These are phyloP conservation scores for Eimeria acervulina DNA, from an alignment of 169 alveolate species.

Conservation along the genomic window DNA sequence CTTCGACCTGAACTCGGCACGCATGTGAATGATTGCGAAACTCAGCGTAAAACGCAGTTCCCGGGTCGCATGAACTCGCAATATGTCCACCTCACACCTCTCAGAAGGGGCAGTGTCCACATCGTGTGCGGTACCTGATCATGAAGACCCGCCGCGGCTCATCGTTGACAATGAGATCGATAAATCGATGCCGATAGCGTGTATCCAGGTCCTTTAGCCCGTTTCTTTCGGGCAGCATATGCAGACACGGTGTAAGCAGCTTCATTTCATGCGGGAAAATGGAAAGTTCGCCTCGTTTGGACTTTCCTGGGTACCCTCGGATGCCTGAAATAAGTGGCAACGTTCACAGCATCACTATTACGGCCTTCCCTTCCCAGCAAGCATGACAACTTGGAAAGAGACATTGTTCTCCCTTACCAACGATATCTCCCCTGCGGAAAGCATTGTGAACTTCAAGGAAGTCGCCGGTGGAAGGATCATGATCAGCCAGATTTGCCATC, in stretches of 20 bases:
- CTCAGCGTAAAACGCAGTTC: not conserved
- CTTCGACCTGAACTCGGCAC: conserved; percentile 87
- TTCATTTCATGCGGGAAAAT: conserved; percentile 94
- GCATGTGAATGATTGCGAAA: not conserved
- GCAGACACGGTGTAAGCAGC: conserved; percentile 97
- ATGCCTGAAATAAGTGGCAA: conserved; percentile 80
- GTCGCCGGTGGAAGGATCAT: conserved; percentile 85
- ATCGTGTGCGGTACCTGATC: conserved; percentile 89
- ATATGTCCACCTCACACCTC: not conserved
- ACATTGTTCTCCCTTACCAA: conserved; percentile 16
- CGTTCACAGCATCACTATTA: not conserved
- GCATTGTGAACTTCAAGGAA: conserved; percentile 79
- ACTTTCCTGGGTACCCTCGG: conserved; percentile 92
- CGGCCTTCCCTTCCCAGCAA: not conserved
- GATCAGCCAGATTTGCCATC: conserved; percentile 88
- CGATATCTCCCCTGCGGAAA: conserved; percentile 78
- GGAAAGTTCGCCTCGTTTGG: conserved; percentile 98
- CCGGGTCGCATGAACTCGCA: not conserved
- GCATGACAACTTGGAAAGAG: not conserved
- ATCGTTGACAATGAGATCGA: conserved; percentile 97
- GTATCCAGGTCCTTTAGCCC: conserved; percentile 98
- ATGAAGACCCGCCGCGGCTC: conserved; percentile 94
- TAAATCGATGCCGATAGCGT: conserved; percentile 96
- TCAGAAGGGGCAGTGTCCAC: not conserved
- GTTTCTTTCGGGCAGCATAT: conserved; percentile 97